phyloP scores from a whole-genome alignment of 1,284 basidiomycete species.

The Fomitopsis betulina region DNA sequence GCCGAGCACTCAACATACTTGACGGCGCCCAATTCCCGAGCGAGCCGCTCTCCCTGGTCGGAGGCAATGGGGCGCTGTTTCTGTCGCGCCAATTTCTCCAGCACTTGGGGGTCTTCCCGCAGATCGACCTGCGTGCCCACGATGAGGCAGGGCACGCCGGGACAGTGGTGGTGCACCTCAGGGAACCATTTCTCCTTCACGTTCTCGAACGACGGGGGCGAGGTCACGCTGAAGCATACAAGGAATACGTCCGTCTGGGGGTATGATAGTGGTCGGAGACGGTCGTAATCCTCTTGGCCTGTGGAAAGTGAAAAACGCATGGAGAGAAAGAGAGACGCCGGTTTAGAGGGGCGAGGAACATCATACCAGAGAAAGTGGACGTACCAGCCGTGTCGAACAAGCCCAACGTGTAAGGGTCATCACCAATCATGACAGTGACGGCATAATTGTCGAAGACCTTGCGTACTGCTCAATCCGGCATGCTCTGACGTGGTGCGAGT shows the following conservation, averaged over 20 bases:
- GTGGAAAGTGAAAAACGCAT: conserved; percentile 3
- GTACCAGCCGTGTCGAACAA: conserved; percentile 97
- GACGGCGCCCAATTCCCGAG: conserved; percentile 93
- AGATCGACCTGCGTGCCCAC: conserved; percentile 99
- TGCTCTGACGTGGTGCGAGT: conserved; percentile 12
- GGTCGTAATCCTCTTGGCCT: conserved; percentile 99
- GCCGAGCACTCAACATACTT: conserved; percentile 99
- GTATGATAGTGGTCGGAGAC: conserved; percentile 97
- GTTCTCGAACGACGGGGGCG: conserved; percentile 98
- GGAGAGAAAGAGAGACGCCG: conserved; percentile 6
- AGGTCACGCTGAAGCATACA: conserved; percentile 98
- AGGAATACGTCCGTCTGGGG: conserved; percentile 99
- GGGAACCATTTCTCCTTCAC: conserved; percentile 99
- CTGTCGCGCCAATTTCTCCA: conserved; percentile 93
- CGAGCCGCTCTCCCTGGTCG: conserved; percentile 91
- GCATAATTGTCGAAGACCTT: conserved; percentile 98
- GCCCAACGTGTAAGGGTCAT: conserved; percentile 98
- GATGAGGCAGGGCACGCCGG: conserved; percentile 98
- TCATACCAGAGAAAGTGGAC: conserved; percentile 3
- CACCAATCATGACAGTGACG: conserved; percentile 99
- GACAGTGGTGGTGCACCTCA: conserved; percentile 99
- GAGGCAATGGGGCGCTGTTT: conserved; percentile 90
- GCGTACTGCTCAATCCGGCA: conserved; percentile 15
- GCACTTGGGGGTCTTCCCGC: conserved; percentile 88
- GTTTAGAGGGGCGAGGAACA: conserved; percentile 1